These are phyloP conservation scores for Epichloe coenophiala DNA, from an alignment of 2,329 filamentous ascomycete genomes.

Conservation along the genomic window DNA sequence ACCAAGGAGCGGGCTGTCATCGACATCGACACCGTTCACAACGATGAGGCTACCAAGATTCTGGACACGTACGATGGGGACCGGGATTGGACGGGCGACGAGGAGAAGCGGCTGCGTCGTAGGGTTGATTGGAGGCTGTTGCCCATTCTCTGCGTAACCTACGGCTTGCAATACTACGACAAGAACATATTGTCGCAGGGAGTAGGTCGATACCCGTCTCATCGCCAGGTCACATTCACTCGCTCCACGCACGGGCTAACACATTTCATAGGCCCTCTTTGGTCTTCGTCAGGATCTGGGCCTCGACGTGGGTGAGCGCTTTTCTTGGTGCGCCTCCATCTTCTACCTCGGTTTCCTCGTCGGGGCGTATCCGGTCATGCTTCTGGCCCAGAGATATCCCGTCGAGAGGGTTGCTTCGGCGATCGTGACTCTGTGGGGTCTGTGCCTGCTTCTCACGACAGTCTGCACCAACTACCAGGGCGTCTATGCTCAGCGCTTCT, in stretches of 20 bases:
- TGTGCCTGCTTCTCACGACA: slow-evolving; percentile 23
- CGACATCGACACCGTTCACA: not conserved
- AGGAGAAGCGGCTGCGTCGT: not conserved
- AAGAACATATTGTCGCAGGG: slow-evolving; percentile 7
- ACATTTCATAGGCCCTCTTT: not conserved
- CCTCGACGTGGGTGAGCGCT: slow-evolving; percentile 2
- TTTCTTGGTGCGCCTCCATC: slow-evolving; percentile 15
- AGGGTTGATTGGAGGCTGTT: slow-evolving; percentile 22
- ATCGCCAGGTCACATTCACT: not conserved
- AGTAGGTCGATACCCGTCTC: slow-evolving; percentile 1
- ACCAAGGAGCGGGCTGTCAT: not conserved
- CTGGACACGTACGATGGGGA: not conserved
- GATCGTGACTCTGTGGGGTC: slow-evolving; percentile 14
- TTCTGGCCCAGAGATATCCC: slow-evolving; percentile 16
- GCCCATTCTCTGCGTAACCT: slow-evolving; percentile 6
- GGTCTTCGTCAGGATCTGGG: slow-evolving; percentile 5
- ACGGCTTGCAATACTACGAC: slow-evolving; percentile 7
- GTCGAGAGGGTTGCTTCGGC: slow-evolving; percentile 16
- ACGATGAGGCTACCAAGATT: not conserved
- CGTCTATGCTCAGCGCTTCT: slow-evolving; percentile 25
- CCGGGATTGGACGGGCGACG: not conserved
- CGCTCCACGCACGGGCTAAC: not conserved
- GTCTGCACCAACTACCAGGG: slow-evolving; percentile 24
- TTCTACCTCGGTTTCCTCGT: slow-evolving; percentile 35
- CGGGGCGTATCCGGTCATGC: slow-evolving; percentile 23